These are phyloP conservation scores for Aspergillus steynii DNA, from an alignment of 495 filamentous ascomycete genomes.

Conservation along the genomic window DNA sequence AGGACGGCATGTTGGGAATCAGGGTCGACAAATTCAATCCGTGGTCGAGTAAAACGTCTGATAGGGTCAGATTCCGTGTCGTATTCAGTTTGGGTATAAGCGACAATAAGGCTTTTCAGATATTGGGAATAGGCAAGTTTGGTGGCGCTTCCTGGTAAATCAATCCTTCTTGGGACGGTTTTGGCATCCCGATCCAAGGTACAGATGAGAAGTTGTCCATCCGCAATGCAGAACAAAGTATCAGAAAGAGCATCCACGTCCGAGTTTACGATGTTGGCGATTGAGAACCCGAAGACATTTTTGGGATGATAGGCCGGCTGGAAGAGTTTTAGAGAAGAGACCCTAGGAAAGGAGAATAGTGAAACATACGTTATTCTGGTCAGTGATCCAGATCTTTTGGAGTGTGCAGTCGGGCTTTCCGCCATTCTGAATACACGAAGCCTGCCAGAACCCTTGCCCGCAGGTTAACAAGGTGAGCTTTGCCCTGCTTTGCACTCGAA, in stretches of 20 bases:
- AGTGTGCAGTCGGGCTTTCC: slow-evolving; percentile 28
- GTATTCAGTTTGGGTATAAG: slow-evolving; percentile 31
- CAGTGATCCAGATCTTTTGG: slow-evolving; percentile 44
- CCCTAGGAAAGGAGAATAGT: not conserved
- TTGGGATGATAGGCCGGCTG: slow-evolving; percentile 45
- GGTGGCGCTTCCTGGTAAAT: slow-evolving; percentile 42
- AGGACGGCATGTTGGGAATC: slow-evolving; percentile 32
- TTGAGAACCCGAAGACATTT: slow-evolving; percentile 34
- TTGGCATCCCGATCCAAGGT: slow-evolving; percentile 33
- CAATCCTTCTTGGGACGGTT: slow-evolving; percentile 45
- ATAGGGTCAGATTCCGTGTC: slow-evolving; percentile 25
- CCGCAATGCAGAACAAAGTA: slow-evolving; percentile 45
- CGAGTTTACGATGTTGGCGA: slow-evolving; percentile 19
- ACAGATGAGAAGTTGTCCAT: slow-evolving; percentile 42
- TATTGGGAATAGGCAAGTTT: slow-evolving; percentile 43
- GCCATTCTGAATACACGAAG: slow-evolving; percentile 26
- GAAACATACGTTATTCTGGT: slow-evolving; percentile 43
- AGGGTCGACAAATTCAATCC: slow-evolving; percentile 45
- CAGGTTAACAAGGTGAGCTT: slow-evolving; percentile 37
- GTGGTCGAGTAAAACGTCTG: slow-evolving; percentile 32
- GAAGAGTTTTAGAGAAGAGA: not conserved
- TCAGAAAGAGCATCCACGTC: slow-evolving; percentile 20
- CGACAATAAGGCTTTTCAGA: slow-evolving; percentile 43
- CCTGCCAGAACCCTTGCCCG: slow-evolving; percentile 43
- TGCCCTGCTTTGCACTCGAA: slow-evolving; percentile 34